Evolutionary conservation across 2,329 filamentous ascomycete genomes (phyloP).

Genomic region (Neofusicoccum laricinum): DNA sequence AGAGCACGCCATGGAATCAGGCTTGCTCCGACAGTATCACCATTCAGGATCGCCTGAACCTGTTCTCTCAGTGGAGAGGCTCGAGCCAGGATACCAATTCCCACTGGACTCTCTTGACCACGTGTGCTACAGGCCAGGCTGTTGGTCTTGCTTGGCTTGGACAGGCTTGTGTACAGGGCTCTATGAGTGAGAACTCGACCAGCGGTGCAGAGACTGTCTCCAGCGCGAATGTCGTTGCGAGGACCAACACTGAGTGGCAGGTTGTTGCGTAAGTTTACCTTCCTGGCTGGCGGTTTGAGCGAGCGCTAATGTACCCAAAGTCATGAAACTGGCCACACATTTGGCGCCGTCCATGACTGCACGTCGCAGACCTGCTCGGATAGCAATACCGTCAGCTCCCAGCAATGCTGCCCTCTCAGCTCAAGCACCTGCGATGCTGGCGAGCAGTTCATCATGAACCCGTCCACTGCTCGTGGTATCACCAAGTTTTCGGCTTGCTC

Average conservation of each 20-base stretch:
- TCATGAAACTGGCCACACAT: conserved; percentile 91
- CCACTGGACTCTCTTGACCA: conserved; percentile 88
- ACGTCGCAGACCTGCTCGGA: conserved; percentile 64
- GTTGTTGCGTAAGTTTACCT: conserved; percentile 65
- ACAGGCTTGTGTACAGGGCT: conserved; percentile 69
- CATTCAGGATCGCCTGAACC: conserved; percentile 76
- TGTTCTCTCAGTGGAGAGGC: conserved; percentile 88
- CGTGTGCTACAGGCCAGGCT: conserved; percentile 75
- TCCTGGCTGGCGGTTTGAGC: neutral
- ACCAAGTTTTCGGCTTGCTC: conserved; percentile 81
- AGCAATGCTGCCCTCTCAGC: conserved; percentile 75
- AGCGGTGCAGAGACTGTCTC: conserved; percentile 66
- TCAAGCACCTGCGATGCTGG: conserved; percentile 67
- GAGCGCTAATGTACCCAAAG: conserved; percentile 14
- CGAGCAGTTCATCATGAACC: conserved; percentile 92
- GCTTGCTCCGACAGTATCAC: conserved; percentile 60
- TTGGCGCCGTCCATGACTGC: conserved; percentile 95
- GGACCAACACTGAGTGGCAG: conserved; percentile 84
- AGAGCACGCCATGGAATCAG: conserved; percentile 79
- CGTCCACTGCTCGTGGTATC: conserved; percentile 72
- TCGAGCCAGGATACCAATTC: conserved; percentile 74
- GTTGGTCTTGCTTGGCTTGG: conserved; percentile 93
- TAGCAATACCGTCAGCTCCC: conserved; percentile 56
- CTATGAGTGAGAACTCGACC: conserved; percentile 39
- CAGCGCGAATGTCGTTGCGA: conserved; percentile 85